Base-by-base conservation (phyloP, 2,329 filamentous ascomycete genomes). In the Colletotrichum echinochloae region DNA sequence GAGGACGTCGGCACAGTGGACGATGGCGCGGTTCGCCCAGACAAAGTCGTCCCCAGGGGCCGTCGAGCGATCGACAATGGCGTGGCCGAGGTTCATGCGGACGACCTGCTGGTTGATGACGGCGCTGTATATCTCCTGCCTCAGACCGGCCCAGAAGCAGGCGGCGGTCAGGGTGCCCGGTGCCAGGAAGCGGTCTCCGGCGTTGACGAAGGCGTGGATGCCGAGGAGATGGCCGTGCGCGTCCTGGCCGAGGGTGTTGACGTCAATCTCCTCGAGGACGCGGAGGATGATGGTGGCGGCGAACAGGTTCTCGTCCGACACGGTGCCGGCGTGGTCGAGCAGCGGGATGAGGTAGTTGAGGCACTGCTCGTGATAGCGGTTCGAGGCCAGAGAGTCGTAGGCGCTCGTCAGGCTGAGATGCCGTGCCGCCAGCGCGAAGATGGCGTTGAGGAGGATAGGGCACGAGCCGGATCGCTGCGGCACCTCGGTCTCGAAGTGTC, bases 11-110 rank as follows among this genome's bases (percentile, higher is more conserved):
- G 89, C 88, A 62, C 88, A 89, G 74, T 90, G 87, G 2, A 89
- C 84, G 0, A 91, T 84, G 28, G 89, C 88, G n/a, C 89, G 84
- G 76, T 91, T 90, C 2, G 88, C 86, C 88, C 88, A 90, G 0
- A 82, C 82, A 66, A 85, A 85, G 72, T 90, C 88, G 54, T 84
- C 83, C 0, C 83, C 81, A 0, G 82, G 79, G 1, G 81, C 78
- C 9, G 87, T 81, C 0, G 83, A 84, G 18, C 84, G 83, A 73
- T 89, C 85, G 49, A 88, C 82, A 44, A 88, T 83, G 41, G 79
- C 82, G 39, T 73, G 72, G 12, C 83, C 79, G 2, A 90, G 80
- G 18, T 82, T 85, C n/a, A 88, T 83, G 26, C 84, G 81, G 35
- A 87, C 82, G 0, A 81, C 79, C 66, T 82, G 78, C 70, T 85